These are phyloP conservation scores for Leucocoprinus sp. DNA, from an alignment of 768 basidiomycete genomes.

Conservation along the genomic window DNA sequence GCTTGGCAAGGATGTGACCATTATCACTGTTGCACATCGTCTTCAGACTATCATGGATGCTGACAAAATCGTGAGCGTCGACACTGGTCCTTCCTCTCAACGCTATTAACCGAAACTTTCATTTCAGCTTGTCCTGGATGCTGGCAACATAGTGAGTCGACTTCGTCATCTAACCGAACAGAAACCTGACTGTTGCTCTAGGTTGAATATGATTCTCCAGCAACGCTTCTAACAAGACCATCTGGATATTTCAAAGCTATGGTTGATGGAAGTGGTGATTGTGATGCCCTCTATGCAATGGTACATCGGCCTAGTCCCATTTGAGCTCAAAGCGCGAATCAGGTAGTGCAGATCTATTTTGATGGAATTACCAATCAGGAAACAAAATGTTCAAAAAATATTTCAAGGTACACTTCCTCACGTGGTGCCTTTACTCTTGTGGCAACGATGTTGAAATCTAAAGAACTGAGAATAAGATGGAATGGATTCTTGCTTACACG, in stretches of 20 bases:
- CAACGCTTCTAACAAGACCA: slow-evolving; percentile 40
- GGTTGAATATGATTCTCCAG: slow-evolving; percentile 50
- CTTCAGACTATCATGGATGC: slow-evolving; percentile 55
- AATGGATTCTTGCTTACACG: too few species aligned
- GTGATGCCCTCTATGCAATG: slow-evolving; percentile 37
- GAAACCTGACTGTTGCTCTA: slow-evolving; percentile 14
- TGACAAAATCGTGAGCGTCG: slow-evolving; percentile 33
- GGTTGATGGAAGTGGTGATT: slow-evolving; percentile 52
- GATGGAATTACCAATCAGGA: too few species aligned
- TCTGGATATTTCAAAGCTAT: slow-evolving; percentile 43
- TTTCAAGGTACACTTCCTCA: too few species aligned
- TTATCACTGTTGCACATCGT: slow-evolving; percentile 7
- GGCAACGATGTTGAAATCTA: too few species aligned
- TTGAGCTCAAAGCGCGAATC: too few species aligned
- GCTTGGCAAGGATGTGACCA: slow-evolving; percentile 11
- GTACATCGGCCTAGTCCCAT: slow-evolving; percentile 16
- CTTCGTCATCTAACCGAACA: neutral
- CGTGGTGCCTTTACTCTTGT: too few species aligned
- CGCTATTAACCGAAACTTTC: neutral
- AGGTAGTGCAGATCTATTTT: too few species aligned
- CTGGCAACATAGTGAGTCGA: slow-evolving; percentile 27
- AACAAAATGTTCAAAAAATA: too few species aligned
- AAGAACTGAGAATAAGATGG: too few species aligned
- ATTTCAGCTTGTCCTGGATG: slow-evolving; percentile 36
- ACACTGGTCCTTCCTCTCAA: neutral